Base-by-base conservation (phyloP, 805 yeast genomes). In the Kodamaea nitidulidarum region DNA sequence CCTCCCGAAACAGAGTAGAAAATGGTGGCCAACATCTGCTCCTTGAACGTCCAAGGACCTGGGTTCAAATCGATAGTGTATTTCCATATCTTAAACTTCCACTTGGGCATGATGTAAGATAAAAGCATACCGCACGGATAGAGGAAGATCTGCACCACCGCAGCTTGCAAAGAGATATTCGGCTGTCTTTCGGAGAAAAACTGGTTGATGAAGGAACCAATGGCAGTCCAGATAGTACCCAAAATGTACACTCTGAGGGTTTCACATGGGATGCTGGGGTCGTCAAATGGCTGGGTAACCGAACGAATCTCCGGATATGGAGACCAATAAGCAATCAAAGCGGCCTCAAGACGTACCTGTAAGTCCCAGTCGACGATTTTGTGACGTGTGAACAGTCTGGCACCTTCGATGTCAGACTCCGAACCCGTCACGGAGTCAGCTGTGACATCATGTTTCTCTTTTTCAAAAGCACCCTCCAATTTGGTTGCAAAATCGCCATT, bases 11-110 rank as follows among this genome's bases (percentile, higher is more conserved):
- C 64, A 32, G 65, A 56, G 49, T 52, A 63, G 51, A 64, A 63
- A 18, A 70, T 50, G 6, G 87, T 75, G 1, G 81, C 65, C 43
- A 81, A 67, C 80, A 79, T 76, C 54, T 81, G 87, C 50, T 80
- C 86, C 51, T 80, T 80, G 47, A 56, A 65, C 20, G 68, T 62
- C 81, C 84, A 81, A 10, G 82, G 81, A 11, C 85, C 83, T 2
- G 81, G 82, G 53, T 78, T 78, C 39, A 80, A 54, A 7, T 46
- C 50, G 69, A 63, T 43, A 58, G 50, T 45, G 67, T 61, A 20
- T 49, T 60, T 36, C 78, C 50, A 51, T 25, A 54, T 43, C 20
- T 39, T 45, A 36, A 52, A 40, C 29, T 44, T 48, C 53, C 52
- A 51, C 39, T 70, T 67, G 7, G 77, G 76, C 17, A 69, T 42